Base-by-base conservation (phyloP, 345 rosid species). In the Aurinia saxatilis region DNA sequence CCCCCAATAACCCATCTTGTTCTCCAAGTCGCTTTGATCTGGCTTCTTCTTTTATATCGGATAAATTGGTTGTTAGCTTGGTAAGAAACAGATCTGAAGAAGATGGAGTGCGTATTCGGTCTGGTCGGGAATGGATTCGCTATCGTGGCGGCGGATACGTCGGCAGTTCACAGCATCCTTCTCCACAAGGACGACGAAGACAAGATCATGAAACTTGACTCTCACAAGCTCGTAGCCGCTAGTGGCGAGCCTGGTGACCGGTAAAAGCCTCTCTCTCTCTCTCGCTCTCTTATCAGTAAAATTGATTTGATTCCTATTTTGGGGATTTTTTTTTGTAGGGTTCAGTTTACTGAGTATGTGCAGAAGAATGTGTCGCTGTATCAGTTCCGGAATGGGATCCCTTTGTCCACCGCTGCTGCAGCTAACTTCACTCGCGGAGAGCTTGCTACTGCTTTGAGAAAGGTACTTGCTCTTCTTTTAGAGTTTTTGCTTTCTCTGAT, bases 191-290 rank as follows among this genome's bases (percentile, higher is more conserved):
- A 91, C 45, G 80, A 93, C 57, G 99, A 93, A 66, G 99, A 90
- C 82, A 93, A 93, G 78, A 87, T 93, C 83, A 93, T 93, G 97
- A 23, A 49, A 29, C 99, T 93, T 60, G 99, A 93, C 53, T 90
- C 96, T 37, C 96, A 90, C 80, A 93, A 90, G 79, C 96, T 93
- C 66, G 52, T 85, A 70, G 99, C 97, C 55, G 97, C 97, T 19
- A 90, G 97, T 57, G 99, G 99, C 17, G 97, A 90, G 81, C 75
- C 99, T 31, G 97, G 98, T 42, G 98, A 92, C 73, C 75, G 96
- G 96, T 90, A 58, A 66, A n/a, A n/a, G n/a, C n/a, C 25, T 55
- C 16, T 44, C 14, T 45, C 2, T 60, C 13, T 45, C 0, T 54
- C 6, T 8, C 3, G 17, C 5, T 47, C 5, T 64, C 6, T 27